A percentile compares a stretch with the other conserved stretches of the same genome.
Conservation (phyloP, 371 early-diverging fungal genomes). For the Blakeslea trispora region DNA sequence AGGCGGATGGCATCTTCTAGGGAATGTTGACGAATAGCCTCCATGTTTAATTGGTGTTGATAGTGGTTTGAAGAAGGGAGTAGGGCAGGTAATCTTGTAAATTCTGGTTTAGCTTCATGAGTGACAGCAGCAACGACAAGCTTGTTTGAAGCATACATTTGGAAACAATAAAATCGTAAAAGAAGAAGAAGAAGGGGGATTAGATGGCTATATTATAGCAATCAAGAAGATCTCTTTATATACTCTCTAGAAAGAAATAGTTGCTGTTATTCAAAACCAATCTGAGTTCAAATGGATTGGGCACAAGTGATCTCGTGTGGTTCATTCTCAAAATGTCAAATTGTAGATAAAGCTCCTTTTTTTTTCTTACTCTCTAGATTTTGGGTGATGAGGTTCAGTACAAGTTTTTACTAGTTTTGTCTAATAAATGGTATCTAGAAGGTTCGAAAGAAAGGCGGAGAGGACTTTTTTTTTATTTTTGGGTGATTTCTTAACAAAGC, state of each 20-base stretch:
- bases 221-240: not conserved
- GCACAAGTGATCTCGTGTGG: constrained; percentile 11
- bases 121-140: constrained; percentile 5
- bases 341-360: not conserved
- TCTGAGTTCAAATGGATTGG: not conserved
- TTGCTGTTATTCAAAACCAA: too few species aligned
- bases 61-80: constrained; percentile 12
- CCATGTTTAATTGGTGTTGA: constrained; percentile 12
- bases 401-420: too few species aligned
- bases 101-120: not conserved
- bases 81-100: not conserved
- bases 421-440: too few species aligned
- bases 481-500: too few species aligned
- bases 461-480: too few species aligned
- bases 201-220: too few species aligned
- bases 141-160: constrained; percentile 10
- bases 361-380: too few species aligned
- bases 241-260: not conserved
- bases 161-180: not conserved
- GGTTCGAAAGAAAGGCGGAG: too few species aligned
- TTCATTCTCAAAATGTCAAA: not conserved
- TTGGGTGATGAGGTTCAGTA: too few species aligned
- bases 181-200: too few species aligned
- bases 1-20: constrained; percentile 15
- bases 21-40: constrained; percentile 14